A percentile compares a stretch with the other conserved stretches of the same genome.
phyloP scores from a whole-genome alignment of 352 stramenopile genomes.

The Globisporangium mamillatum region DNA sequence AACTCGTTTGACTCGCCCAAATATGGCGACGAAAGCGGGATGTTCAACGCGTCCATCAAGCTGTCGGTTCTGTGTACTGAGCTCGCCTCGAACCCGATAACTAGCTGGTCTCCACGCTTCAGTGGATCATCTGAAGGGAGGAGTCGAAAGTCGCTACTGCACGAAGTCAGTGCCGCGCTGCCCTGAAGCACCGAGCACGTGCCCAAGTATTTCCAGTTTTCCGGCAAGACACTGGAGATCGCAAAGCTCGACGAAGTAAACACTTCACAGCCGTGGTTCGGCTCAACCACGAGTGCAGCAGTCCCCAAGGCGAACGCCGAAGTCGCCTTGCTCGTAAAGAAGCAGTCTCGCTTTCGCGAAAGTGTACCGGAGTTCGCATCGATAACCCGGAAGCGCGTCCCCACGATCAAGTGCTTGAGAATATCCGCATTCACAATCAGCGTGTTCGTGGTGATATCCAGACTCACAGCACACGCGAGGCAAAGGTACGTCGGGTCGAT shows the following conservation, averaged over 20 bases:
- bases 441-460: slow-evolving; percentile 37
- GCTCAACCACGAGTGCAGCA: slow-evolving; percentile 41
- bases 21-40: slow-evolving; percentile 76
- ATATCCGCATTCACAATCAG: slow-evolving; percentile 63
- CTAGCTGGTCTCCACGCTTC: slow-evolving; percentile 73
- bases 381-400: slow-evolving; percentile 62
- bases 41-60: slow-evolving; percentile 43
- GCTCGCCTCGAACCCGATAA: slow-evolving; percentile 77
- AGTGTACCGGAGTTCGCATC: slow-evolving; percentile 55
- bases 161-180: slow-evolving; percentile 31
- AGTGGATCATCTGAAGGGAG: slow-evolving; percentile 39
- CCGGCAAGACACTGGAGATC: slow-evolving; percentile 53
- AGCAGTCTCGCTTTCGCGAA: slow-evolving; percentile 54
- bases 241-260: slow-evolving; percentile 42
- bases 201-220: slow-evolving; percentile 67
- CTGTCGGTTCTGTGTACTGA: slow-evolving; percentile 52
- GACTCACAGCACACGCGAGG: slow-evolving; percentile 44
- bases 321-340: slow-evolving; percentile 59
- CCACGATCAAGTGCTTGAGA: slow-evolving; percentile 45
- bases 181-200: slow-evolving; percentile 45
- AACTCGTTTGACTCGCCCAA: slow-evolving; percentile 47
- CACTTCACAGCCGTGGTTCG: slow-evolving; percentile 50
- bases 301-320: slow-evolving; percentile 27
- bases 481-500: slow-evolving; percentile 59
- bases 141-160: slow-evolving; percentile 38